These are phyloP conservation scores for Pseudogymnoascus verrucosus DNA, from an alignment of 2,329 filamentous ascomycete genomes.

Conservation along the genomic window DNA sequence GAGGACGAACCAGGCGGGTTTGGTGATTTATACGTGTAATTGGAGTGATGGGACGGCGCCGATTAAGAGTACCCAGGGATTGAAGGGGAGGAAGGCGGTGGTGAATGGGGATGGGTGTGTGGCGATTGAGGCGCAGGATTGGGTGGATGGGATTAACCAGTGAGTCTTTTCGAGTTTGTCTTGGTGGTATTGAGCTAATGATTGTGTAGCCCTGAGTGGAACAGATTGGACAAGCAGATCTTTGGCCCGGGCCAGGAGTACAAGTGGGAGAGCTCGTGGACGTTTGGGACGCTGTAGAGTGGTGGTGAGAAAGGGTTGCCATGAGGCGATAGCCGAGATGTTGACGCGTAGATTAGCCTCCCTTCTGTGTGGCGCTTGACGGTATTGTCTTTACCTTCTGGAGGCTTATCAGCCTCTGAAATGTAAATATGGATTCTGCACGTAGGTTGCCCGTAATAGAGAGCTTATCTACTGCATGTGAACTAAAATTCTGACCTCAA, in stretches of 20 bases:
- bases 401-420: too few species aligned
- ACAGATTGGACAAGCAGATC: constrained; percentile 33
- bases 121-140: constrained; percentile 70
- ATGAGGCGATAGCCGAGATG: background rate
- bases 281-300: background rate
- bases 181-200: background rate
- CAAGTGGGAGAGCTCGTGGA: background rate
- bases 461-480: background rate
- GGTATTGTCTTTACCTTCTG: background rate
- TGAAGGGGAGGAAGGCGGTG: constrained; percentile 31
- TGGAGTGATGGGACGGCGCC: constrained; percentile 43
- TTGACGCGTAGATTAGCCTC: background rate
- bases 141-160: constrained; percentile 70
- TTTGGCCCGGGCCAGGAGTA: constrained; percentile 13
- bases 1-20: constrained; percentile 59
- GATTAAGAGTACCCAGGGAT: constrained; percentile 53
- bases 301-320: background rate
- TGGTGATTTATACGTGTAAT: constrained; percentile 64
- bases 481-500: background rate
- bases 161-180: background rate
- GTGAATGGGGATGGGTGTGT: constrained; percentile 59
- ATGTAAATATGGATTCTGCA: background rate
- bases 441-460: background rate
- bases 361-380: background rate
- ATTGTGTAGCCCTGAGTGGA: constrained; percentile 36